Conservation (phyloP, 495 filamentous ascomycete genomes). For the Cercophora scortea region DNA sequence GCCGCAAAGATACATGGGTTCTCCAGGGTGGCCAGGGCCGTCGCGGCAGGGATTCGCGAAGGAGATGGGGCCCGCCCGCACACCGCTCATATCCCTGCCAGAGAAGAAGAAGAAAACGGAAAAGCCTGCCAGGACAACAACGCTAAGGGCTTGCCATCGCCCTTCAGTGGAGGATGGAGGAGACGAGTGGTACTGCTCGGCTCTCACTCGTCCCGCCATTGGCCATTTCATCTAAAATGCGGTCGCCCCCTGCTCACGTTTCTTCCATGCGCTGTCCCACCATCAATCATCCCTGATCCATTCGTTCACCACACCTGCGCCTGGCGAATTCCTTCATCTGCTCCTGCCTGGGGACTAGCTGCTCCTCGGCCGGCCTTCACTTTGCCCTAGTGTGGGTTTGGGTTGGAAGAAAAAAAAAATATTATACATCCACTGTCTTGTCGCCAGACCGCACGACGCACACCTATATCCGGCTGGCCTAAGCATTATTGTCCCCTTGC, state of each 20-base stretch:
- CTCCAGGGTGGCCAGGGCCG: conserved; percentile 10
- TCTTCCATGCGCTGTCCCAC: conserved; percentile 38
- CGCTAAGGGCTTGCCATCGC: conserved; percentile 1
- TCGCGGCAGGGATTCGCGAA: conserved; percentile 6
- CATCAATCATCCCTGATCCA: conserved; percentile 27
- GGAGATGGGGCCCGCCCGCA: conserved; percentile 9
- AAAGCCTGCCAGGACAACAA: conserved; percentile 5
- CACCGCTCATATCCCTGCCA: conserved; percentile 24
- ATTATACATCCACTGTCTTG: neutral
- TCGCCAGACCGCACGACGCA: neutral
- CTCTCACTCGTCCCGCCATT: conserved; percentile 26
- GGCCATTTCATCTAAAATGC: conserved; percentile 40
- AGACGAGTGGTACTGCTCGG: conserved; percentile 21
- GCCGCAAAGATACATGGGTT: conserved; percentile 15
- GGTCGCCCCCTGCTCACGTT: conserved; percentile 33
- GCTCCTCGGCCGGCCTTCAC: neutral
- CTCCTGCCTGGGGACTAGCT: conserved; percentile 10
- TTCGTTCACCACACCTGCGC: conserved; percentile 17
- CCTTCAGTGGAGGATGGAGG: conserved; percentile 22
- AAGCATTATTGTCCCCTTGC: conserved; percentile 17
- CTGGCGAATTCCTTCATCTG: conserved; percentile 25
- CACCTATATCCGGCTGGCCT: conserved; percentile 9
- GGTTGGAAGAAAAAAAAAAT: too few species aligned
- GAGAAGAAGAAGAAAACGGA: conserved; percentile 8
- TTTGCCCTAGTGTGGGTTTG: conserved; percentile 8